Conservation (phyloP, 73 alveolate species). For the Stentor roeselii region DNA sequence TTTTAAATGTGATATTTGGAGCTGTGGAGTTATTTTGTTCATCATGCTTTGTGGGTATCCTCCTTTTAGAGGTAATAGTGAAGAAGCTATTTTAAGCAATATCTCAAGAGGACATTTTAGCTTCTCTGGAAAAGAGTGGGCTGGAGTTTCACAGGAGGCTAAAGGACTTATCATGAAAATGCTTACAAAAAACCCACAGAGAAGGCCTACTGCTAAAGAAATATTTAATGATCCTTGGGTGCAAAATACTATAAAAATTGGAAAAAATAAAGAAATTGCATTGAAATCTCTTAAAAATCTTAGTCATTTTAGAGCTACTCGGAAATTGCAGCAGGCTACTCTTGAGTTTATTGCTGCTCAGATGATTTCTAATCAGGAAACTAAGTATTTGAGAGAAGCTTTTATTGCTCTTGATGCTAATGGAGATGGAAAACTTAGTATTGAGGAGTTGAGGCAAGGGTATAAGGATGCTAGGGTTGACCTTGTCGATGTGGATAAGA, state of each 20-base stretch:
- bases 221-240: constrained; percentile 71
- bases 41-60: constrained; percentile 37
- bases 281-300: constrained; percentile 32
- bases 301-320: constrained; percentile 27
- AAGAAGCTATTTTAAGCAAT: constrained; percentile 26
- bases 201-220: constrained; percentile 53
- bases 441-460: constrained; percentile 71
- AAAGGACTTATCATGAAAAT: constrained; percentile 57
- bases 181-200: constrained; percentile 43
- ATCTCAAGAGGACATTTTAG: constrained; percentile 22
- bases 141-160: constrained; percentile 54
- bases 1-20: too few species aligned
- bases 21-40: constrained; percentile 31
- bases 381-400: constrained; percentile 42
- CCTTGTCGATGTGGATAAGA: constrained; percentile 56
- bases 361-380: constrained; percentile 46
- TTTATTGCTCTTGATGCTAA: constrained; percentile 62
- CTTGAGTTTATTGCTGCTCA: constrained; percentile 38
- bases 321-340: constrained; percentile 38
- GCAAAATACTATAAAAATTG: constrained; percentile 33
- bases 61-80: constrained; percentile 33
- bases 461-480: constrained; percentile 51
- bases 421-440: constrained; percentile 68
- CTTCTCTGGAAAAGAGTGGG: constrained; percentile 32
- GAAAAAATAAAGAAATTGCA: constrained; percentile 11